phyloP scores from a whole-genome alignment of 768 basidiomycete species.

The Naganishia friedmannii region DNA sequence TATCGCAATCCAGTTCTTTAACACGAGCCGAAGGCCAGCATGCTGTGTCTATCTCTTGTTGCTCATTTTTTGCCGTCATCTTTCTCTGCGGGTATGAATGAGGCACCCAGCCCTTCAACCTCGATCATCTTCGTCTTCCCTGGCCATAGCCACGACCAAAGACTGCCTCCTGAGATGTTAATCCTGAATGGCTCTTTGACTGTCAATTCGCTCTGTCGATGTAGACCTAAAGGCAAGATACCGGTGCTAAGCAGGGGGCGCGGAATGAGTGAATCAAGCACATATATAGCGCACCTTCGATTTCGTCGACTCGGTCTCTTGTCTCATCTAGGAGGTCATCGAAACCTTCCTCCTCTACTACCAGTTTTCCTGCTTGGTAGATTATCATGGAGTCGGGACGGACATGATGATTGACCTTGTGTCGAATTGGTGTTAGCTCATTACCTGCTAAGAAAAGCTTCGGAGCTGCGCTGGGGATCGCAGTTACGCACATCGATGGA shows the following conservation, averaged over 20 bases:
- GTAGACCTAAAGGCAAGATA: constrained; percentile 38
- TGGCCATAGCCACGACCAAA: constrained; percentile 30
- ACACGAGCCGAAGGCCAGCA: too few species aligned
- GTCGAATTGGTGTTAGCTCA: too few species aligned
- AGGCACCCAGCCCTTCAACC: constrained; percentile 55
- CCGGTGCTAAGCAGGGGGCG: background rate
- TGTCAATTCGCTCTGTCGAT: constrained; percentile 49
- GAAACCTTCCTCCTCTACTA: constrained; percentile 72
- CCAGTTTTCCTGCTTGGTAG: constrained; percentile 67
- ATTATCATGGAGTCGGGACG: constrained; percentile 76
- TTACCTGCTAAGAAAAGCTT: too few species aligned
- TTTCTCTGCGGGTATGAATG: constrained; percentile 58
- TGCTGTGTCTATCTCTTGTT: background rate
- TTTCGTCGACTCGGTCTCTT: constrained; percentile 74
- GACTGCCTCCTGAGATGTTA: constrained; percentile 35
- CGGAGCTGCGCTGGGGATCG: too few species aligned
- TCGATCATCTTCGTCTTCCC: constrained; percentile 38
- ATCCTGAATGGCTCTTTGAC: constrained; percentile 51
- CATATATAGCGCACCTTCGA: constrained; percentile 60
- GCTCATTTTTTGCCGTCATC: constrained; percentile 6
- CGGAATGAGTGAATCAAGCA: background rate
- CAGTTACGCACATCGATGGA: constrained; percentile 66
- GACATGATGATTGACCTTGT: constrained; percentile 71
- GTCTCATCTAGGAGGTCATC: constrained; percentile 72
- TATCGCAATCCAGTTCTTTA: too few species aligned